These are phyloP conservation scores for Platanus orientalis DNA, from an alignment of 164 flowering plant genomes.

Conservation along the genomic window DNA sequence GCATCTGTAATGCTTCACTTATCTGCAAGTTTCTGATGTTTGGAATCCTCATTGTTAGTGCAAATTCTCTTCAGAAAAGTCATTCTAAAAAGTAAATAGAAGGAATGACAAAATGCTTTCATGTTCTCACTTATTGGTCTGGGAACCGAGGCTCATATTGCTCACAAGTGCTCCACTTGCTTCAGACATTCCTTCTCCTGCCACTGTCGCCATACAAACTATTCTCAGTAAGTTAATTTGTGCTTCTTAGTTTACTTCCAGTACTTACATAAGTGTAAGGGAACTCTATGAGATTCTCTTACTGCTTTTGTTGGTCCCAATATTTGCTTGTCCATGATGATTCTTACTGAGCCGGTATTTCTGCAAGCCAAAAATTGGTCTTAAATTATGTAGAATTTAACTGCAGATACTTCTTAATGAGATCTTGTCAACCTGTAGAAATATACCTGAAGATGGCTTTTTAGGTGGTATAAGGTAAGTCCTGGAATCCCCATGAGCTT, in stretches of 20 bases:
- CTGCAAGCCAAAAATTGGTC: conserved; percentile 32
- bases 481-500: conserved; percentile 98
- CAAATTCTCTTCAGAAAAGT: too few species aligned
- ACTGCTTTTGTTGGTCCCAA: conserved; percentile 43
- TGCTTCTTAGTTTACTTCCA: background rate
- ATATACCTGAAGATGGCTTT: conserved; percentile 75
- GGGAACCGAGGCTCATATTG: conserved; percentile 43
- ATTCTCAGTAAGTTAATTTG: background rate
- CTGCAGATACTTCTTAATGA: background rate
- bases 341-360: conserved; percentile 73
- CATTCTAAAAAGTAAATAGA: background rate
- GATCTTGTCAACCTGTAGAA: background rate
- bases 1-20: conserved; percentile 87
- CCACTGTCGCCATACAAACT: conserved; percentile 29
- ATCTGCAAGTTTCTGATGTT: conserved; percentile 48
- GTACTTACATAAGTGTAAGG: background rate
- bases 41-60: conserved; percentile 19
- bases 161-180: conserved; percentile 38
- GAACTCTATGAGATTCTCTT: conserved; percentile 19
- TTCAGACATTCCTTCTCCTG: conserved; percentile 50
- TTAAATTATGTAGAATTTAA: conserved; percentile 8
- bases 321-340: conserved; percentile 51
- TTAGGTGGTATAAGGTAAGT: conserved; percentile 86
- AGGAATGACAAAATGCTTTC: background rate
- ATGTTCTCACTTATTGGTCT: conserved; percentile 56